These are phyloP conservation scores for Lactuca sativa DNA, from an alignment of 129 eudicot species.

Conservation along the genomic window DNA sequence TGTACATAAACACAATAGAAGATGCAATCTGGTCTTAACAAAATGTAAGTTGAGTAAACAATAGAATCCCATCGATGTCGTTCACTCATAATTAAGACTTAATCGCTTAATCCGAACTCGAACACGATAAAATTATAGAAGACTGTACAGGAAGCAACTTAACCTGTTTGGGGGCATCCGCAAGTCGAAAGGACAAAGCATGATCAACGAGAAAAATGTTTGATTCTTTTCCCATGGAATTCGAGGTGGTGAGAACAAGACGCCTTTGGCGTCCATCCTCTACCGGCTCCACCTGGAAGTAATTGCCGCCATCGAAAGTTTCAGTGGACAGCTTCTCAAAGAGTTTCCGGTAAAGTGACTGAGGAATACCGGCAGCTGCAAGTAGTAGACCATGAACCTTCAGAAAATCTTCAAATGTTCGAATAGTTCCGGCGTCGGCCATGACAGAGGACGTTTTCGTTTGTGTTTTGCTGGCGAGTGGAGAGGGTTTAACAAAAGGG, in stretches of 20 bases:
- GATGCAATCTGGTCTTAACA: background rate
- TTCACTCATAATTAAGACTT: background rate
- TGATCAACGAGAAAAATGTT: slow-evolving; percentile 82
- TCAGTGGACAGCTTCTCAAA: slow-evolving; percentile 69
- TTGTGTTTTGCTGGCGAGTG: slow-evolving; percentile 27
- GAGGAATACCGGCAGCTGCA: slow-evolving; percentile 80
- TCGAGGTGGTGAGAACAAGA: slow-evolving; percentile 54
- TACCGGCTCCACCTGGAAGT: slow-evolving; percentile 87
- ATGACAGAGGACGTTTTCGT: slow-evolving; percentile 19
- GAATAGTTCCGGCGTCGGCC: slow-evolving; percentile 43
- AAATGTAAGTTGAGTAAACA: background rate
- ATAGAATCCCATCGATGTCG: background rate
- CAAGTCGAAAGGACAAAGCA: slow-evolving; percentile 89
- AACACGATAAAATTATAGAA: background rate
- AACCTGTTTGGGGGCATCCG: slow-evolving; percentile 95
- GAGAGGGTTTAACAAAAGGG: slow-evolving; percentile 36
- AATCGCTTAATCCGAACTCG: background rate
- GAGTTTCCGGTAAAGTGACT: slow-evolving; percentile 59
- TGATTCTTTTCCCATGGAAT: slow-evolving; percentile 53
- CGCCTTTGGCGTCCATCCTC: slow-evolving; percentile 86
- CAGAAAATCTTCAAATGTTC: slow-evolving; percentile 60
- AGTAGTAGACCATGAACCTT: slow-evolving; percentile 70
- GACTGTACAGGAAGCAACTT: background rate
- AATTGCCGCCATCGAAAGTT: slow-evolving; percentile 82
- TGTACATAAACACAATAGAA: background rate